A percentile compares a stretch with the other conserved stretches of the same genome.
These are phyloP conservation scores for Aspergillus coremiiformis DNA, from an alignment of 495 filamentous ascomycete species.

Conservation along the genomic window DNA sequence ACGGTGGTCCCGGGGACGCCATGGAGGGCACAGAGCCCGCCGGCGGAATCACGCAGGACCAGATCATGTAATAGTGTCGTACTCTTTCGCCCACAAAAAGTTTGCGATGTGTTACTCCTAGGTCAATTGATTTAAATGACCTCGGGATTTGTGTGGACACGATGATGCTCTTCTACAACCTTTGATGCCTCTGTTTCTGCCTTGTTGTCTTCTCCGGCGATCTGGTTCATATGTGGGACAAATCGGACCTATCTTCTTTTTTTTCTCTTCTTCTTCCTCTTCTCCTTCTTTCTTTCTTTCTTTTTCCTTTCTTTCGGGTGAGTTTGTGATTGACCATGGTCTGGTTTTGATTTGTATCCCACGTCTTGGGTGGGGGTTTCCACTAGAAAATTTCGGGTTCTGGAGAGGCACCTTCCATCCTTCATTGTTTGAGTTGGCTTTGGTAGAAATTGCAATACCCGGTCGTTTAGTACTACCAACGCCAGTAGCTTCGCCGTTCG, in stretches of 20 bases:
- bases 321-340: background rate
- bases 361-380: background rate
- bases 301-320: no score
- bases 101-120: slow-evolving; percentile 11
- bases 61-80: slow-evolving; percentile 73
- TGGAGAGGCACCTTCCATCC: background rate
- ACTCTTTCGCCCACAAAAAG: slow-evolving; percentile 11
- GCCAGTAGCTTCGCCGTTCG: background rate
- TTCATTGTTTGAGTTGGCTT: background rate
- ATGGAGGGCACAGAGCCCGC: slow-evolving; percentile 77
- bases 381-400: background rate
- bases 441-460: slow-evolving; percentile 8
- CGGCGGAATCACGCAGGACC: slow-evolving; percentile 78
- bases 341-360: background rate
- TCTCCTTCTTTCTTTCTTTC: no score
- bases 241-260: slow-evolving; percentile 2
- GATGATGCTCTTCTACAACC: background rate
- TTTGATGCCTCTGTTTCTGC: slow-evolving; percentile 6
- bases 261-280: no score
- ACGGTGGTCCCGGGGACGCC: slow-evolving; percentile 51
- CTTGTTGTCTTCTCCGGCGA: slow-evolving; percentile 4
- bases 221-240: slow-evolving; percentile 11
- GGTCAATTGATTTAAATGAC: background rate
- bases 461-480: background rate
- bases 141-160: background rate